Evolutionary conservation across 768 basidiomycete species (phyloP), one percentile per base, ranked within the genome.

Genomic region (Collybiopsis luxurians): DNA sequence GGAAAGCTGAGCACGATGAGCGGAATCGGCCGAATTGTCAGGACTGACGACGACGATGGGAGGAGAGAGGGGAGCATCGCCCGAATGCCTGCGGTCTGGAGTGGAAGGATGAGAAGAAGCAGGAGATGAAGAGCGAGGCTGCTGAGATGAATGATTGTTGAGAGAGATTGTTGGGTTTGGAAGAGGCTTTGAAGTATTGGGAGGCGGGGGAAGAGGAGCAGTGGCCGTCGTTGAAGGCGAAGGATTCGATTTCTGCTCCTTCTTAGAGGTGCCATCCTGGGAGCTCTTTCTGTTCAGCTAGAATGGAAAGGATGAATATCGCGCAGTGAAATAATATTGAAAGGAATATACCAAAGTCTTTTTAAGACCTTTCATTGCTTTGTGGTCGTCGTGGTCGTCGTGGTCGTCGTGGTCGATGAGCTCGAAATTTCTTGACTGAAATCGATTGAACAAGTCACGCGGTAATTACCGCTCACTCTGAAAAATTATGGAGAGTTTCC

Each of bases 331-430:
- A 48, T n/a, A 49, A 19, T 7, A 10, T 34, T 36, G 6, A 12
- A 59, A 65, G 61, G 55, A 58, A 63, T 79, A 65, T 67, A 90
- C 90, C 65, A 92, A 73, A 61, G 86, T 88, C 76, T 90, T 92
- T 80, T 88, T 90, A 69, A 93, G 78, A 61, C 85, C 86, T 77
- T 92, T 93, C 91, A 93, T 92, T n/a, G n/a, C n/a, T n/a, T n/a
- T n/a, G n/a, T n/a, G n/a, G n/a, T n/a, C n/a, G n/a, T n/a, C n/a
- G n/a, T n/a, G n/a, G n/a, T 45, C 9, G 43, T 45, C 21, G 51
- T 53, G 23, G 51, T 53, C 13, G 38, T 53, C 19, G 51, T 53
- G 23, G 44, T 38, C 34, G 31, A 19, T 10, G 12, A 27, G 44
- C 44, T 43, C n/a, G n/a, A n/a, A n/a, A n/a, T n/a, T n/a, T n/a